phyloP scores from a whole-genome alignment of 441 rosid genomes.

The Oxalis stricta region DNA sequence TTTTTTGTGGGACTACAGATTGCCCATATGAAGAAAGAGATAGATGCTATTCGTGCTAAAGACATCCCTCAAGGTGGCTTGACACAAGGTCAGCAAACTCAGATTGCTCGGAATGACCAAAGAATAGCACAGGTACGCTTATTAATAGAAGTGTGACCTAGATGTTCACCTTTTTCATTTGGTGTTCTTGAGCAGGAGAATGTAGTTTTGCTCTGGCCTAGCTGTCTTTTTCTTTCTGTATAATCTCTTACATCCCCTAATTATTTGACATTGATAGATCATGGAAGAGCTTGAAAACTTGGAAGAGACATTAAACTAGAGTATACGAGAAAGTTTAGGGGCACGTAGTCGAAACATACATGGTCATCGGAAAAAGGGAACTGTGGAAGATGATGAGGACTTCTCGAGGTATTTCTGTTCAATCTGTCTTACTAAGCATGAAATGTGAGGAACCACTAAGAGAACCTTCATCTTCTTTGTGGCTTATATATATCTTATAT shows the following conservation, averaged over 20 bases:
- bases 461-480: background rate
- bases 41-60: conserved; percentile 89
- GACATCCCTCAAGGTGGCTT: conserved; percentile 94
- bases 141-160: background rate
- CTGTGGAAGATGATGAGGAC: conserved; percentile 50
- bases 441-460: conserved; percentile 2
- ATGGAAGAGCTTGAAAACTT: conserved; percentile 91
- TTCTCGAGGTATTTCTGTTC: conserved; percentile 39
- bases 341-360: conserved; percentile 51
- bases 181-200: background rate
- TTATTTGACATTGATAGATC: conserved; percentile 27
- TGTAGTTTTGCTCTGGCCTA: background rate
- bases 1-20: conserved; percentile 39
- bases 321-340: conserved; percentile 86
- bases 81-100: conserved; percentile 97
- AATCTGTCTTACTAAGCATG: conserved; percentile 2
- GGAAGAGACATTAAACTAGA: conserved; percentile 90
- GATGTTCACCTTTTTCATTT: background rate
- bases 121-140: conserved; percentile 63
- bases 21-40: conserved; percentile 95
- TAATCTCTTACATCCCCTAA: conserved; percentile 4
- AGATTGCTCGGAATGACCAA: conserved; percentile 96
- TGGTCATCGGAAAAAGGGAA: conserved; percentile 36
- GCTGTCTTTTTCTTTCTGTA: background rate
- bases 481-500: background rate